phyloP scores from a whole-genome alignment of 2,329 filamentous ascomycete genomes.

The Aspergillus hiratsukae region DNA sequence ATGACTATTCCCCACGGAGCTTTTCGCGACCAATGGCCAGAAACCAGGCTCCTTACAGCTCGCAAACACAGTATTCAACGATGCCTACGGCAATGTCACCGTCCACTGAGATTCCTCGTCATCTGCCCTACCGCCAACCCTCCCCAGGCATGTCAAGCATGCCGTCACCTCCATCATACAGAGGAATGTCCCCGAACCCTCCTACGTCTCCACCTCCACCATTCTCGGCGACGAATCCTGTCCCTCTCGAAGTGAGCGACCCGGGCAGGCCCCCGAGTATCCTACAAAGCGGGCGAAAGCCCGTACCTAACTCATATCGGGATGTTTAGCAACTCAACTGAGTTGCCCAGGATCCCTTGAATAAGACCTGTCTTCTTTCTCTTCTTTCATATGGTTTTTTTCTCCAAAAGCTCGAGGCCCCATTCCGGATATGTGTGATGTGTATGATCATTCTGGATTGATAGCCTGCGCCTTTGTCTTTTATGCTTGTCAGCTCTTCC shows the following conservation, averaged over 20 bases:
- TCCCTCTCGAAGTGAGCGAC: slow-evolving; percentile 15
- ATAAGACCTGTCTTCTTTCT: background rate
- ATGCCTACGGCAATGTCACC: slow-evolving; percentile 19
- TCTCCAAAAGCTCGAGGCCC: background rate
- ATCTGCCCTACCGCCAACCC: slow-evolving; percentile 2
- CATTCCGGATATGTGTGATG: background rate
- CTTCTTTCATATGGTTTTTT: background rate
- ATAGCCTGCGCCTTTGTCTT: background rate
- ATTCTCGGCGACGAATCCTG: slow-evolving; percentile 18
- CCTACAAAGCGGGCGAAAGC: slow-evolving; percentile 37
- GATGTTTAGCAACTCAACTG: slow-evolving; percentile 24
- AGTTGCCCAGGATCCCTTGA: background rate
- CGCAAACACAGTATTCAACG: slow-evolving; percentile 20
- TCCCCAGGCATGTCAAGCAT: slow-evolving; percentile 15
- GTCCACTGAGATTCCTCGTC: slow-evolving; percentile 4
- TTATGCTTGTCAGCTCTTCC: background rate
- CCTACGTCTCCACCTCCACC: slow-evolving; percentile 29
- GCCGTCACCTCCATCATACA: slow-evolving; percentile 16
- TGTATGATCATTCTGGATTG: background rate
- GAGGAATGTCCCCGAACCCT: slow-evolving; percentile 14
- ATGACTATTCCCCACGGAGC: slow-evolving; percentile 8
- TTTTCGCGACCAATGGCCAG: slow-evolving; percentile 13
- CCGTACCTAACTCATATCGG: slow-evolving; percentile 30
- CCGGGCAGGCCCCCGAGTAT: slow-evolving; percentile 37
- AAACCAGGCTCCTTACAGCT: slow-evolving; percentile 20